Base-by-base conservation (phyloP, 768 basidiomycete genomes). In the Suillus luteus region DNA sequence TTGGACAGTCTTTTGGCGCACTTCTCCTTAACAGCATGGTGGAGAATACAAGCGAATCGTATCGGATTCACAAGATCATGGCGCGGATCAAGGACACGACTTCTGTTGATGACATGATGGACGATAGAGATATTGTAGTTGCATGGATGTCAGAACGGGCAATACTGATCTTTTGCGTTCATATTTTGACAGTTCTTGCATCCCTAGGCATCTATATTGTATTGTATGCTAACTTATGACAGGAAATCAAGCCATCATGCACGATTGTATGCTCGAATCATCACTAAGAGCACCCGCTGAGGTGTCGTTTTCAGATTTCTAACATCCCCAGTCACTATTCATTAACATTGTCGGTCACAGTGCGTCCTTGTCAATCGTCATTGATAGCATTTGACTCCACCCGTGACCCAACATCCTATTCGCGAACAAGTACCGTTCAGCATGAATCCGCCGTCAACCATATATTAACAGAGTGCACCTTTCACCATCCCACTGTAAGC, bases 21-120 rank as follows among this genome's bases (percentile, higher is more conserved):
- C 43, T 63, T 24, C 11, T 63, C 19, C 49, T 63, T 33, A 31
- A 11, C 11, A 41, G 14, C 33, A 41, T 12, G 31, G 59, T 8
- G 44, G 19, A 9, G 55, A 63, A 40, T 63, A 63, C 46, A 63
- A 59, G 46, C 37, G 58, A 38, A 49, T 60, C 40, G 62, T 24
- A 24, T 61, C 55, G 12, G 17, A 22, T 17, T 17, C 52, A 31
- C 17, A 9, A 19, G 27, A 61, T 55, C 1, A 55, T 38, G 2
- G n/a, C 60, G 17, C 35, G 22, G 24, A 15, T 11, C 19, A 43
- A 27, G 14, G 24, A 33, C 31, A 46, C 7, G 15, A 17, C 35
- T 38, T 38, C 24, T 14, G 33, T 61, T 46, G 22, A 19, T 27
- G 33, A 33, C 10, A n/a, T 35, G 33, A 35, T 55, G 9, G 24